phyloP scores from a whole-genome alignment of 192 early-diverging fungal genomes.

The Diversispora eburnea region DNA sequence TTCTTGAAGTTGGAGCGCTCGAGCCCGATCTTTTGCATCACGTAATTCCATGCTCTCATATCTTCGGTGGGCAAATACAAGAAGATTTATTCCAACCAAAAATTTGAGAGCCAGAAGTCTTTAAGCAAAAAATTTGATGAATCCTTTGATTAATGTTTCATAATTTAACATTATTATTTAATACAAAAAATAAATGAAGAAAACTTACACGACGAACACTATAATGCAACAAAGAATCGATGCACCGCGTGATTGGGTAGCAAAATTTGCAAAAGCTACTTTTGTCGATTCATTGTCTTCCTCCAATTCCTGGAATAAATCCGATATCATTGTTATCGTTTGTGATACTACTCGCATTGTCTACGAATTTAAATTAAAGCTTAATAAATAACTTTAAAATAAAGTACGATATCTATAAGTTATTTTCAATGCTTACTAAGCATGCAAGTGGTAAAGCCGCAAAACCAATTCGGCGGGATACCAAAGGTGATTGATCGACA shows the following conservation, averaged over 20 bases:
- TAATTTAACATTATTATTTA: neutral
- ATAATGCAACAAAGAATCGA: conserved; percentile 26
- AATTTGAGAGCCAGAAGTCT: conserved; percentile 56
- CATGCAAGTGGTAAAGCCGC: conserved; percentile 76
- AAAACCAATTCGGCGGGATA: conserved; percentile 78
- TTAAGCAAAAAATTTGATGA: conserved; percentile 39
- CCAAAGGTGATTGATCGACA: conserved; percentile 69
- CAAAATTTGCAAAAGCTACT: conserved; percentile 23
- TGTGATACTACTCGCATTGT: conserved; percentile 17
- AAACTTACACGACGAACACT: conserved; percentile 28
- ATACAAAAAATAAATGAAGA: neutral
- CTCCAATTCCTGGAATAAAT: conserved; percentile 28
- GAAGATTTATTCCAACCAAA: conserved; percentile 69
- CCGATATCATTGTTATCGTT: conserved; percentile 30
- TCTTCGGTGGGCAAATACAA: conserved; percentile 64
- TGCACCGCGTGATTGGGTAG: conserved; percentile 28
- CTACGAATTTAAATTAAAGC: neutral
- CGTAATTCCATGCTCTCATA: conserved; percentile 59
- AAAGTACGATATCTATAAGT: neutral
- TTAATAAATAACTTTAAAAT: conserved; percentile 22
- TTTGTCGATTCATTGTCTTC: conserved; percentile 15
- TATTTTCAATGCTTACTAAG: conserved; percentile 57
- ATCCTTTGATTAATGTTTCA: neutral
- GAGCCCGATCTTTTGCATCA: conserved; percentile 37
- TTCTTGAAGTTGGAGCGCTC: conserved; percentile 42